These are phyloP conservation scores for Nicotiana sylvestris DNA, from an alignment of 257 asterid genomes.

Conservation along the genomic window DNA sequence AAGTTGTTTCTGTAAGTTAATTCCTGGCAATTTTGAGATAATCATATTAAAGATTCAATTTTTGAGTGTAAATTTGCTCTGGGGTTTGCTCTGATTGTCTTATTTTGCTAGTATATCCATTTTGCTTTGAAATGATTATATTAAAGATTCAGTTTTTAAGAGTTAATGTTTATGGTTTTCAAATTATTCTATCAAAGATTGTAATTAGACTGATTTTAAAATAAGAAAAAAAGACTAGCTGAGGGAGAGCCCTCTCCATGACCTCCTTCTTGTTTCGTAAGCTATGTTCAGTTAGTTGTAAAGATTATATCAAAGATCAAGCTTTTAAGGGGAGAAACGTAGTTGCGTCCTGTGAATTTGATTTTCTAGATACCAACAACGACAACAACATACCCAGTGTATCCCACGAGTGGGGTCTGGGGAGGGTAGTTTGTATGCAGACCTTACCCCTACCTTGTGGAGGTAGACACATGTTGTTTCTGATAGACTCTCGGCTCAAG, in stretches of 20 bases:
- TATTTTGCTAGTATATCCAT: background rate
- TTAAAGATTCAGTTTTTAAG: background rate
- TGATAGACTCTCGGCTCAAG: too few relatives aligned
- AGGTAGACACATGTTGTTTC: too few relatives aligned
- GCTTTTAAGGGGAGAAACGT: background rate
- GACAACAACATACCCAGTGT: too few relatives aligned
- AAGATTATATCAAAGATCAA: too few relatives aligned
- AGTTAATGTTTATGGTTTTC: background rate
- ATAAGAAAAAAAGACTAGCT: background rate
- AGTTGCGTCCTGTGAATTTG: background rate
- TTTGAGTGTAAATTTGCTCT: background rate
- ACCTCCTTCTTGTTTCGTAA: too few relatives aligned
- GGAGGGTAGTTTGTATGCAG: too few relatives aligned
- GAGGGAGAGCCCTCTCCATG: background rate
- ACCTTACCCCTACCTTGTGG: too few relatives aligned
- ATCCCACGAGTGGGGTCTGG: too few relatives aligned
- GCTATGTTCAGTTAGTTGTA: too few relatives aligned
- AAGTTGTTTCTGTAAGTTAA: constrained; percentile 54
- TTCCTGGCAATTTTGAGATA: background rate
- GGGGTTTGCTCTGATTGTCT: constrained; percentile 1
- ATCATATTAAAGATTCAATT: background rate
- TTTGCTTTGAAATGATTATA: background rate
- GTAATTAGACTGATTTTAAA: background rate
- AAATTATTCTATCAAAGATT: too few relatives aligned
- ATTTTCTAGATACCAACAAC: background rate